Base-by-base conservation (phyloP, 352 stramenopile species). In the Globisporangium abappressorium region DNA sequence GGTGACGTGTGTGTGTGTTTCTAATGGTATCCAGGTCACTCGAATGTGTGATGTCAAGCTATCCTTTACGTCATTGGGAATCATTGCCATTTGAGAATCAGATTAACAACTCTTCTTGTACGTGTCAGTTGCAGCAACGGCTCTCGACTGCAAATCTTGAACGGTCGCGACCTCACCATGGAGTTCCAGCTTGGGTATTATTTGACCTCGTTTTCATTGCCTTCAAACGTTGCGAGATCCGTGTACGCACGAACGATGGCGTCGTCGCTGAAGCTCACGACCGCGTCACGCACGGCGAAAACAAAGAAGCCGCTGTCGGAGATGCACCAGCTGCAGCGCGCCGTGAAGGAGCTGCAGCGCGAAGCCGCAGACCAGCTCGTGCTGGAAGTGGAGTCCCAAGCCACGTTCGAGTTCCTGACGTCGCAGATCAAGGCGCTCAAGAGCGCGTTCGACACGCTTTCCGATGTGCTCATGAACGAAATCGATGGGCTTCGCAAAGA, bases 331-430 rank as follows among this genome's bases (percentile, higher is more conserved):
- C 70, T 94, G 6, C 87, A 91, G 61, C 81, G 83, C 22, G 85
- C 83, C 3, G 84, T 94, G 33, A 90, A 89, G 59, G 83, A 90
- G 28, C 73, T 94, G 20, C 87, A 94, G 69, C 81, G 81, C 11
- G 85, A 92, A 53, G 79, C 87, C 5, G 82, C 80, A 0, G 86
- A 94, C 43, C 86, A 94, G 55, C 72, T 94, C 22, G 77, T 85
- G 7, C 68, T 93, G 7, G 86, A 94, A 69, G 76, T 92, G 22
- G 84, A 94, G 64, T 94, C 86, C 0, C 86, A 94, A 63, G 83
- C 86, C 22, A 92, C 86, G 47, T 94, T 94, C 62, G 84, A 91
- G 73, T 94, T 92, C 72, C 55, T 94, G 36, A 92, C 79, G 20
- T 90, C 83, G 0, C 86, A 94, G 65, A 85, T 93, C 65, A 80